These are phyloP conservation scores for Trichoderma gamsii DNA, from an alignment of 495 filamentous ascomycete genomes.

Conservation along the genomic window DNA sequence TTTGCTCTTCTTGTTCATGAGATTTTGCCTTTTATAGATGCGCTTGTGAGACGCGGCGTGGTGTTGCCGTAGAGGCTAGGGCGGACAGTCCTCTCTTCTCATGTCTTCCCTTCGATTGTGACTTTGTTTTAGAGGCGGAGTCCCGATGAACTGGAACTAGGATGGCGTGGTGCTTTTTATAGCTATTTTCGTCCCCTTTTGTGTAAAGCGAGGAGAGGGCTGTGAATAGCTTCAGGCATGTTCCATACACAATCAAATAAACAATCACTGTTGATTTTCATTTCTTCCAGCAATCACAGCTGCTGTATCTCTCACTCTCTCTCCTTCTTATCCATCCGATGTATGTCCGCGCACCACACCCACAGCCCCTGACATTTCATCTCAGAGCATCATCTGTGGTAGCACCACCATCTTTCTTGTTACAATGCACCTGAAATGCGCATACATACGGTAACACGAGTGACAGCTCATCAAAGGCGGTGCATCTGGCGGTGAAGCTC, in stretches of 20 bases:
- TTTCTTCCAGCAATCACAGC: background rate
- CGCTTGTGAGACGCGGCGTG: background rate
- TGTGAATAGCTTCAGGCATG: background rate
- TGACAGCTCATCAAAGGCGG: background rate
- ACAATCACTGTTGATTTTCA: background rate
- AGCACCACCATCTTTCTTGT: background rate
- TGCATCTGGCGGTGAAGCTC: background rate
- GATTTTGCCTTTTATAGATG: conserved; percentile 1
- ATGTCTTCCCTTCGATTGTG: background rate
- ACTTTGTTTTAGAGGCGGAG: background rate
- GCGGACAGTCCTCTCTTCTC: background rate
- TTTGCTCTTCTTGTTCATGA: background rate
- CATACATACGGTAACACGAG: background rate
- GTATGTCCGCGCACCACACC: too few species aligned
- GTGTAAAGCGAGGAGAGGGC: background rate
- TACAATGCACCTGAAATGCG: background rate
- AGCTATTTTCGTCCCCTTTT: background rate
- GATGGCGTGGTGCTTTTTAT: background rate
- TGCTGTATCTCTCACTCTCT: too few species aligned
- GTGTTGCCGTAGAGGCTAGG: background rate
- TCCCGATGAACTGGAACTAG: background rate
- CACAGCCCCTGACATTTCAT: too few species aligned
- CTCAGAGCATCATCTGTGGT: background rate
- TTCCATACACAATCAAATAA: background rate
- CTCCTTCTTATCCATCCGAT: too few species aligned